A percentile compares a stretch with the other conserved stretches of the same genome.
phyloP scores from a whole-genome alignment of 257 asterid species.

The Plectranthus barbatus region DNA sequence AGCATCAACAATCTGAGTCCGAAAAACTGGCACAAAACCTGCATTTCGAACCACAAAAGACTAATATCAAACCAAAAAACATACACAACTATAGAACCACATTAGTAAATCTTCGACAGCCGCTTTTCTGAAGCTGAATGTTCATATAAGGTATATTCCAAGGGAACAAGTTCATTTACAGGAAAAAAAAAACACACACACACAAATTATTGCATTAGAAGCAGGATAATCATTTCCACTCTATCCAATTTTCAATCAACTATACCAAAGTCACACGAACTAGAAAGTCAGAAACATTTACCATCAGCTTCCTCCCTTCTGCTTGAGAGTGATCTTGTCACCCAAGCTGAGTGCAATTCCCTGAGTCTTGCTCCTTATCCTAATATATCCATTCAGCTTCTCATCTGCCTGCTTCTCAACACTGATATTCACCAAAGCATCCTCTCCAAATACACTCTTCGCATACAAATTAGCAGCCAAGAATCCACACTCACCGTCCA shows the following conservation, averaged over 20 bases:
- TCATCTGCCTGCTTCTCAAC: conserved; percentile 89
- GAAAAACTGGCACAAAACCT: conserved; percentile 9
- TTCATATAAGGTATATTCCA: too few relatives aligned
- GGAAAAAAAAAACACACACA: too few relatives aligned
- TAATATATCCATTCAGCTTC: conserved; percentile 83
- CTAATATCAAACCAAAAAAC: background rate
- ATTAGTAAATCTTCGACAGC: too few relatives aligned
- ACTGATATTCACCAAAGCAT: conserved; percentile 91
- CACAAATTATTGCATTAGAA: too few relatives aligned
- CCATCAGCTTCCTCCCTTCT: conserved; percentile 92
- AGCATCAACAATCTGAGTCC: background rate
- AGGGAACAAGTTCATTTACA: too few relatives aligned
- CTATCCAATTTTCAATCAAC: background rate
- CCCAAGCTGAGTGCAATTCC: conserved; percentile 99
- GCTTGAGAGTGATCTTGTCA: conserved; percentile 96
- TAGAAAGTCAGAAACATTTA: conserved; percentile 8
- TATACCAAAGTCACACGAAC: background rate
- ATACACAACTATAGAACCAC: background rate
- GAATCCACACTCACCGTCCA: conserved; percentile 97
- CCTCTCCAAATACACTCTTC: conserved; percentile 98
- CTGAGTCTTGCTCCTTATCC: conserved; percentile 99
- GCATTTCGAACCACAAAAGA: conserved; percentile 1
- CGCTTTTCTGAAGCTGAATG: too few relatives aligned
- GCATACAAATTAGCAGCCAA: conserved; percentile 95
- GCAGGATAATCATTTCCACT: background rate